Percentiles rank a stretch among this genome's conserved stretches.
phyloP scores from a whole-genome alignment of 2,329 filamentous ascomycete species.

The Fusarium musae region DNA sequence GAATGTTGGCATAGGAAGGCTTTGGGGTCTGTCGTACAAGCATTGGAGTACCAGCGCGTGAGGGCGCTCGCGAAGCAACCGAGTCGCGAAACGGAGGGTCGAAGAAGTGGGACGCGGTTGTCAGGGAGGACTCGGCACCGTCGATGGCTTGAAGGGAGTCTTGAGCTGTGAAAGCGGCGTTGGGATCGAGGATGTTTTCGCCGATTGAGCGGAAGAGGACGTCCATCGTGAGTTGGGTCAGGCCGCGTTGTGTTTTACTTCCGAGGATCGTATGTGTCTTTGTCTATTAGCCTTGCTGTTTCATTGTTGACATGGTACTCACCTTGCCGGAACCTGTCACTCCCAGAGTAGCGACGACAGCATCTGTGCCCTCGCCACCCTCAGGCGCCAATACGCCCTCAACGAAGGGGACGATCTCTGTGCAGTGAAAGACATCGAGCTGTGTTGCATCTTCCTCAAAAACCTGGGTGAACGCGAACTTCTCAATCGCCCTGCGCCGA shows the following conservation, averaged over 20 bases:
- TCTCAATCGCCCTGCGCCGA: constrained; percentile 87
- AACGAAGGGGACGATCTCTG: constrained; percentile 78
- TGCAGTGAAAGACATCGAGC: constrained; percentile 85
- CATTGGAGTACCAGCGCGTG: constrained; percentile 76
- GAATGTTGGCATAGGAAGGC: constrained; percentile 47
- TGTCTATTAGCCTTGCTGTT: background rate
- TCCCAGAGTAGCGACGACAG: constrained; percentile 88
- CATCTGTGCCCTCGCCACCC: constrained; percentile 85
- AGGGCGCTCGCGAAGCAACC: constrained; percentile 66
- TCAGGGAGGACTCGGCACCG: constrained; percentile 81
- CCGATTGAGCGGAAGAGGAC: constrained; percentile 86
- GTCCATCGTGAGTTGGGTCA: constrained; percentile 92
- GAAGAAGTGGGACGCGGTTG: constrained; percentile 79
- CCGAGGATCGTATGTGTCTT: constrained; percentile 97
- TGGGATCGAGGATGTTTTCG: constrained; percentile 73
- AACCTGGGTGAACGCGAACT: constrained; percentile 92
- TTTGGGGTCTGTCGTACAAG: constrained; percentile 64
- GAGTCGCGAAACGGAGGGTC: constrained; percentile 80
- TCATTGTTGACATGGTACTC: constrained; percentile 31
- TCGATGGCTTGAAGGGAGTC: constrained; percentile 82
- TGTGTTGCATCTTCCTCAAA: constrained; percentile 90
- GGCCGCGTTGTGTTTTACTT: constrained; percentile 83
- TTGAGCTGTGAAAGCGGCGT: constrained; percentile 69
- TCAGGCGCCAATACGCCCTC: constrained; percentile 81
- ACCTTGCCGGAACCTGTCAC: constrained; percentile 98